phyloP scores from a whole-genome alignment of 768 basidiomycete genomes.

The Inosperma sp. region DNA sequence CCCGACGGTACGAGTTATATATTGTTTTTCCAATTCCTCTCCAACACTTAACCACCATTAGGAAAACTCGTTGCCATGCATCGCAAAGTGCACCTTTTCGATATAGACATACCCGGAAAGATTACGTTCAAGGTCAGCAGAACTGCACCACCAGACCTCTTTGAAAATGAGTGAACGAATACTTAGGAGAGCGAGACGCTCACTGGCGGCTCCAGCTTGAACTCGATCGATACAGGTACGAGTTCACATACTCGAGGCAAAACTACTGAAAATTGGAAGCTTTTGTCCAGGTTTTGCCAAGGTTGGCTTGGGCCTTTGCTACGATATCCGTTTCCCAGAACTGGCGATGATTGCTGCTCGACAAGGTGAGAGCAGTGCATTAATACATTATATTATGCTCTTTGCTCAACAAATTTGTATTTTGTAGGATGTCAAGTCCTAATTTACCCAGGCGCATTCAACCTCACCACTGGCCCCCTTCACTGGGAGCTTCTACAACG shows the following conservation, averaged over 20 bases:
- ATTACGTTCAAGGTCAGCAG: conserved; percentile 75
- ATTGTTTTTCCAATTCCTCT: too few species aligned
- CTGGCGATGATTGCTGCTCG: conserved; percentile 88
- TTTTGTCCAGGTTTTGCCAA: conserved; percentile 79
- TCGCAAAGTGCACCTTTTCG: conserved; percentile 95
- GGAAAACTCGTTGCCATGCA: conserved; percentile 85
- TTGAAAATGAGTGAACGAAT: conserved; percentile 4
- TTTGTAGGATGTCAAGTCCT: conserved; percentile 74
- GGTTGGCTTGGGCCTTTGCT: conserved; percentile 94
- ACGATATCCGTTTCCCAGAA: conserved; percentile 94
- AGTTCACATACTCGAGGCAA: too few species aligned
- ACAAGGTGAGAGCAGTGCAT: conserved; percentile 47
- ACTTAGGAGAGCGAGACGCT: conserved; percentile 81
- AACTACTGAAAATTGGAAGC: neutral
- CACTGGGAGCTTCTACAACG: conserved; percentile 94
- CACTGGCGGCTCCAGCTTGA: conserved; percentile 67
- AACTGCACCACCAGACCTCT: neutral
- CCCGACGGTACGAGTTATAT: conserved; percentile 49
- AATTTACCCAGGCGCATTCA: conserved; percentile 94
- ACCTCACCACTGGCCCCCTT: conserved; percentile 88
- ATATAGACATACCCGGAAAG: conserved; percentile 93
- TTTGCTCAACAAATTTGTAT: neutral
- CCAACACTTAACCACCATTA: conserved; percentile 28
- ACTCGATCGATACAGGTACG: conserved; percentile 84
- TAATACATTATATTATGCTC: neutral